A percentile compares a stretch with the other conserved stretches of the same genome.
Conservation (phyloP, 352 stramenopile species). For the Phytopythium kandeliae region DNA sequence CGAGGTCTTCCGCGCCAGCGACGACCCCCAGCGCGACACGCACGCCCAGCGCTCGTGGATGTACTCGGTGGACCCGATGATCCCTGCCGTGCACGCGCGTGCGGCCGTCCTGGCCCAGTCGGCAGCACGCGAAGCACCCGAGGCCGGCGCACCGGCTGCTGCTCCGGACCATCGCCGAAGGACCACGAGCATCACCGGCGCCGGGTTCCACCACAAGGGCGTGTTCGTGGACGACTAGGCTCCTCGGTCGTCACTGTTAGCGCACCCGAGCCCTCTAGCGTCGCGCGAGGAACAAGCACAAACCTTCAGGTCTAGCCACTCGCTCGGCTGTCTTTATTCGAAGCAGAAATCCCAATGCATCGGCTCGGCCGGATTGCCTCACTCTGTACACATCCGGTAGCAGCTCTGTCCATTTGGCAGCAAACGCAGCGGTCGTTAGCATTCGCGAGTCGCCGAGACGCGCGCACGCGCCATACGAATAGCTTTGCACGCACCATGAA, state of each 20-base stretch:
- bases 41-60: conserved; percentile 69
- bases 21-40: conserved; percentile 65
- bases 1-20: conserved; percentile 49
- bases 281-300: neutral
- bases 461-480: neutral
- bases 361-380: neutral
- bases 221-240: conserved; percentile 59
- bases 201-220: conserved; percentile 43
- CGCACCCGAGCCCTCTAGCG: neutral
- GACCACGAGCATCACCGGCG: conserved; percentile 53
- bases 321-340: neutral
- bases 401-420: conserved; percentile 38
- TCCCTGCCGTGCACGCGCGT: conserved; percentile 35
- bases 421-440: conserved; percentile 5
- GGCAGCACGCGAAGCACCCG: neutral
- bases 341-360: neutral
- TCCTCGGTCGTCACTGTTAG: neutral
- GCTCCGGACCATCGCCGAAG: conserved; percentile 23
- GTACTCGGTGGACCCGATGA: conserved; percentile 72
- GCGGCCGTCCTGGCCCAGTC: conserved; percentile 8
- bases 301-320: neutral
- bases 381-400: conserved; percentile 46
- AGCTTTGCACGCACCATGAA: conserved; percentile 54
- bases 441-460: conserved; percentile 1
- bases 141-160: neutral